Conservation (phyloP, 1,139 yeast species). For the Meyerozyma guilliermondii region DNA sequence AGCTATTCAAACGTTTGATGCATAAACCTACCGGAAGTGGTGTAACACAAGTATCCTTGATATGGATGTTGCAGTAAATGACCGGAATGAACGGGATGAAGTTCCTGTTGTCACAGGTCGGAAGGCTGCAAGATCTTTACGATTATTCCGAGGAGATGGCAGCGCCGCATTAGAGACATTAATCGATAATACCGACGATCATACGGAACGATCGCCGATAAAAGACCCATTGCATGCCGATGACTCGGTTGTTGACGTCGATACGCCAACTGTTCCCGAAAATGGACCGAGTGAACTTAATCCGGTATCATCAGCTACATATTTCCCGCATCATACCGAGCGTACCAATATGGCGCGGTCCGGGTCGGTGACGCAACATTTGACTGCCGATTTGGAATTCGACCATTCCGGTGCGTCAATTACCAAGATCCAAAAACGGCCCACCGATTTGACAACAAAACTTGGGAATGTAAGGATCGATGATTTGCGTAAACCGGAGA, state of each 20-base stretch:
- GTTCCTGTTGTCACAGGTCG: slow-evolving; percentile 27
- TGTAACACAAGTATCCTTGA: background rate
- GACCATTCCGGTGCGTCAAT: slow-evolving; percentile 12
- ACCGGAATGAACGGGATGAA: background rate
- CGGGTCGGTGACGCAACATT: slow-evolving; percentile 13
- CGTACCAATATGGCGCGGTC: slow-evolving; percentile 15
- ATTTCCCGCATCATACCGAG: slow-evolving; percentile 57
- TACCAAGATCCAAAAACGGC: slow-evolving; percentile 8
- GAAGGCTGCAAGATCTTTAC: slow-evolving; percentile 48
- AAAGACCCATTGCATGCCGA: background rate
- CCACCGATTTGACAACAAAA: background rate
- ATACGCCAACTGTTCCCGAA: background rate
- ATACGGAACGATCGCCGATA: background rate
- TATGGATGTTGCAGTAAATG: background rate
- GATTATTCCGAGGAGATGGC: slow-evolving; percentile 28
- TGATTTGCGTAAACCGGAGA: background rate
- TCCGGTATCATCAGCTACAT: slow-evolving; percentile 63
- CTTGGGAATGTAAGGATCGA: background rate
- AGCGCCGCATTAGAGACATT: slow-evolving; percentile 5
- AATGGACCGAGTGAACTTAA: slow-evolving; percentile 18
- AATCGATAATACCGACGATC: slow-evolving; percentile 5
- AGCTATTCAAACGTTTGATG: background rate
- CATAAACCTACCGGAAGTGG: background rate
- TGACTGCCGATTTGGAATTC: slow-evolving; percentile 14
- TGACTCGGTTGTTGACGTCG: background rate